These are phyloP conservation scores for Puccinia hordei DNA, from an alignment of 1,284 basidiomycete species.

Conservation along the genomic window DNA sequence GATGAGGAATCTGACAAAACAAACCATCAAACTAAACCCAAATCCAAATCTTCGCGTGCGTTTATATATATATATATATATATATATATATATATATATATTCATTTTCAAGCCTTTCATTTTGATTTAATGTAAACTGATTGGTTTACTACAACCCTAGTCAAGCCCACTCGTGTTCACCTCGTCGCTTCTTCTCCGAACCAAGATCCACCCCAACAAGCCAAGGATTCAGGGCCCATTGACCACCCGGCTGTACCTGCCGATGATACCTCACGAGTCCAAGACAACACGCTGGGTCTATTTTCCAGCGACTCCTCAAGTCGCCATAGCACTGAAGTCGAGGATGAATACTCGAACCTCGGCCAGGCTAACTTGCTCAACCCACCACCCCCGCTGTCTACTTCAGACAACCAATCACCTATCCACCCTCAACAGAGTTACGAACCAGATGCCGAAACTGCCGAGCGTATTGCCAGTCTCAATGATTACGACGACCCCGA, in stretches of 20 bases:
- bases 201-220: not conserved
- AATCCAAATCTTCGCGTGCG: not conserved
- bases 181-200: not conserved
- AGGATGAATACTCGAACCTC: conserved; percentile 18
- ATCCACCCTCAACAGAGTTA: not conserved
- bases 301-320: conserved; percentile 6
- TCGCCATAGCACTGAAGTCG: not conserved
- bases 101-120: not conserved
- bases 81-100: too few species aligned
- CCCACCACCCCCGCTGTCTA: not conserved
- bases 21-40: not conserved
- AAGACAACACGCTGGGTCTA: not conserved
- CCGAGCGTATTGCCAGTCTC: conserved; percentile 13
- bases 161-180: not conserved
- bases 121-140: not conserved
- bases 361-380: not conserved
- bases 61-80: too few species aligned
- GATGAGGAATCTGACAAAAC: not conserved
- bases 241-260: not conserved
- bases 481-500: conserved; percentile 22
- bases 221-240: not conserved
- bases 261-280: not conserved
- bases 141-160: not conserved
- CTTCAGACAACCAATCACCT: not conserved
- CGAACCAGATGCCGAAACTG: conserved; percentile 11